A percentile compares a stretch with the other conserved stretches of the same genome.
Evolutionary conservation across 352 stramenopile species (phyloP).

Genomic region (Lagenidium giganteum): DNA sequence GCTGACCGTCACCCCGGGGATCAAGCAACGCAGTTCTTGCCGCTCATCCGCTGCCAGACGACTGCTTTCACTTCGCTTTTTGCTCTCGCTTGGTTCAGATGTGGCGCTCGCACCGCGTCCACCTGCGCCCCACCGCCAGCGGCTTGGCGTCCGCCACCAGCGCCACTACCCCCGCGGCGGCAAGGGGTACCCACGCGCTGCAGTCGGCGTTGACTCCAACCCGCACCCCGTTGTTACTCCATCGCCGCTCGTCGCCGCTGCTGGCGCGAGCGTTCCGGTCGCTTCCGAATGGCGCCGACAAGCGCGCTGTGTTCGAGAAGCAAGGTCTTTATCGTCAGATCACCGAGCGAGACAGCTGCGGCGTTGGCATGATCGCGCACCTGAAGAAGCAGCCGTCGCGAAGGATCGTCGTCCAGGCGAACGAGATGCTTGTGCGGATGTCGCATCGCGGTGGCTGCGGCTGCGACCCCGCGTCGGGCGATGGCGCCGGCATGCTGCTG

Average conservation of each 20-base stretch:
- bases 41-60: too few relatives aligned
- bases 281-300: constrained; percentile 41
- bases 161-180: constrained; percentile 15
- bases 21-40: too few relatives aligned
- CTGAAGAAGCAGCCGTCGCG: constrained; percentile 92
- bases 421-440: constrained; percentile 98
- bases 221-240: constrained; percentile 12
- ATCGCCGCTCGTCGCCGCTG: constrained; percentile 12
- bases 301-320: constrained; percentile 46
- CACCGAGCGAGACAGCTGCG: constrained; percentile 80
- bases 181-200: too few relatives aligned
- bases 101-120: too few relatives aligned
- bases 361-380: constrained; percentile 94
- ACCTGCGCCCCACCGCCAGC: constrained; percentile 19
- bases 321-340: constrained; percentile 54
- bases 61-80: too few relatives aligned
- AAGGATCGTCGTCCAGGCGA: constrained; percentile 90
- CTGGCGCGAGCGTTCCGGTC: constrained; percentile 30
- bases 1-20: too few relatives aligned
- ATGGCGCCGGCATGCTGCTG: constrained; percentile 93
- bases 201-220: constrained; percentile 11
- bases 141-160: constrained; percentile 1
- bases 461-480: constrained; percentile 93
- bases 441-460: constrained; percentile 93
- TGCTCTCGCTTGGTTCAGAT: too few relatives aligned